Conservation (phyloP, 306 rosid genomes). For the Cajanus cajan region DNA sequence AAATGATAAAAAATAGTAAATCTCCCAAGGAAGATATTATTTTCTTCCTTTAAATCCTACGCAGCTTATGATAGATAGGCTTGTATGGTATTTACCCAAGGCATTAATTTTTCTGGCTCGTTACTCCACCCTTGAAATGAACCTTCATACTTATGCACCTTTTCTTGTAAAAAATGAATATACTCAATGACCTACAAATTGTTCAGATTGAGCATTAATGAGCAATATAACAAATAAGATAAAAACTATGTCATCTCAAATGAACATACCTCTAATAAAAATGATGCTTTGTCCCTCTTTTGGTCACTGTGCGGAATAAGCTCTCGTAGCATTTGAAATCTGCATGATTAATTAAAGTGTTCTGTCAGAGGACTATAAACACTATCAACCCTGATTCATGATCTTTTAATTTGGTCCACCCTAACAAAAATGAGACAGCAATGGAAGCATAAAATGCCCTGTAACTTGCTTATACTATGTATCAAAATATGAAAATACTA, state of each 20-base stretch:
- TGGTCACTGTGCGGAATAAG: slow-evolving; percentile 96
- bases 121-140: slow-evolving; percentile 77
- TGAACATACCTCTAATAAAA: slow-evolving; percentile 76
- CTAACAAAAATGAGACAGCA: slow-evolving; percentile 10
- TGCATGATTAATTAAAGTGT: slow-evolving; percentile 37
- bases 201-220: slow-evolving; percentile 20
- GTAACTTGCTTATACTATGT: not conserved
- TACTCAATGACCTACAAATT: slow-evolving; percentile 79
- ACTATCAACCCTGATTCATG: not conserved
- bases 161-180: slow-evolving; percentile 88
- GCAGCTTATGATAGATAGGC: slow-evolving; percentile 10
- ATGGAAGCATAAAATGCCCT: not conserved
- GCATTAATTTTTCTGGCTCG: slow-evolving; percentile 64
- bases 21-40: not conserved
- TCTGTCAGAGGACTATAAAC: slow-evolving; percentile 15
- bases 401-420: slow-evolving; percentile 10
- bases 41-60: slow-evolving; percentile 8
- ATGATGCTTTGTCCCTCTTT: slow-evolving; percentile 98
- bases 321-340: slow-evolving; percentile 92
- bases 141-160: slow-evolving; percentile 76
- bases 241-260: not conserved
- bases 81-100: slow-evolving; percentile 59
- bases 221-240: not conserved
- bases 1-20: not conserved
- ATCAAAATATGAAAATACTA: slow-evolving; percentile 17